Base-by-base conservation (phyloP, 495 filamentous ascomycete species). In the Schizothecium vesticola region DNA sequence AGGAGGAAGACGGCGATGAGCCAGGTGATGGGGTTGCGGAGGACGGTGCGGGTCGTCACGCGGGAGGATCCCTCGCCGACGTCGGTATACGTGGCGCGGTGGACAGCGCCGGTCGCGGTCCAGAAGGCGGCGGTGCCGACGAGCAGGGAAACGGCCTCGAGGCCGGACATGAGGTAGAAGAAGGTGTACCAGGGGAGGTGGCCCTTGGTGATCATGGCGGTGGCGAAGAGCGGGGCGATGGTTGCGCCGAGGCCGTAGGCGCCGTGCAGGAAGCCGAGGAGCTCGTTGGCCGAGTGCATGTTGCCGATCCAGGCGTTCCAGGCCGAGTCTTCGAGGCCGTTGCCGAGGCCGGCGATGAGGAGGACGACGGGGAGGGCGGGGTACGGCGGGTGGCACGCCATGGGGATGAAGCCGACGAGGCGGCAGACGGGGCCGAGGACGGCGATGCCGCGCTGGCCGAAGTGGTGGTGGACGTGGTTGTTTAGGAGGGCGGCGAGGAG, bases 301-400 rank as follows among this genome's bases (percentile, higher is more conserved):
- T 92, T 92, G 8, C 91, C 91, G 66, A 91, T 86, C 81, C 91
- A 96, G 1, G 92, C 90, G 73, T 96, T 96, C 80, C 89, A 93
- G 26, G 89, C 85, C 0, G 89, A 88, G 61, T 95, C 85, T 61
- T 87, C 86, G 63, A 91, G 77, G 8, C 91, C 92, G 67, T 88
- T 85, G 3, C 92, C 92, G 60, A 91, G 87, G 0, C 93, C 93
- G 3, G 87, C 78, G 29, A 94, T 73, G 69, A 91, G 83, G 75
- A 91, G 91, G 7, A 87, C 83, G n/a, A 88, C 74, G 31, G 92
- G 89, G 8, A 96, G 83, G 4, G 88, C 89, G 0, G 90, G 86
- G 72, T 90, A 96, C 0, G 93, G 92, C 1, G 92, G 91, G 71
- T 90, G 86, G 73, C 83, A 86, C 25, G 88, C 85, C 22, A 65